Percentiles rank a stretch among this genome's conserved stretches.
Evolutionary conservation across 768 basidiomycete genomes (phyloP).

Genomic region (Xerocomellus intermedius): DNA sequence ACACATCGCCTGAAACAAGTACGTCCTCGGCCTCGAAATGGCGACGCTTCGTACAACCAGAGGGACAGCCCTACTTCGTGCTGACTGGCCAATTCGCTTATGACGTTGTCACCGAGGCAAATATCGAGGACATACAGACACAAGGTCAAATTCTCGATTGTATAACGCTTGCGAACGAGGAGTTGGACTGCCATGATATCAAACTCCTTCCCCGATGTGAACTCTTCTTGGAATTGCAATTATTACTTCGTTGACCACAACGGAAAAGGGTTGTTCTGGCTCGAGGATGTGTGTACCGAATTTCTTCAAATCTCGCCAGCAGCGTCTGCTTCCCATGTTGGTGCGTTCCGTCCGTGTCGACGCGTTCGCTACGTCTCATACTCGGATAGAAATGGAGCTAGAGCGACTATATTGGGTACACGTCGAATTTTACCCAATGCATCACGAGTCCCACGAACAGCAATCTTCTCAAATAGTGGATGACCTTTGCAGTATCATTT

Average conservation of each 20-base stretch:
- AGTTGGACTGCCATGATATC: slow-evolving; percentile 32
- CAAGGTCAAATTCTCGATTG: slow-evolving; percentile 39
- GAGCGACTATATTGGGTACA: slow-evolving; percentile 62
- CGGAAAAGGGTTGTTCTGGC: slow-evolving; percentile 51
- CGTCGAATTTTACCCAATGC: slow-evolving; percentile 61
- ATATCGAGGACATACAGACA: slow-evolving; percentile 41
- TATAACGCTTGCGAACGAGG: slow-evolving; percentile 33
- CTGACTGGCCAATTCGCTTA: slow-evolving; percentile 21
- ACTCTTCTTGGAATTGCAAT: slow-evolving; percentile 51
- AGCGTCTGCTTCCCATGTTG: slow-evolving; percentile 51
- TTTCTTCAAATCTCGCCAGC: slow-evolving; percentile 43
- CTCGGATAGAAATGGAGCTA: slow-evolving; percentile 41
- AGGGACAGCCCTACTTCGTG: slow-evolving; percentile 57
- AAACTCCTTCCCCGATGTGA: slow-evolving; percentile 41
- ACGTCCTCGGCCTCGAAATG: slow-evolving; percentile 28
- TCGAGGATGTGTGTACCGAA: slow-evolving; percentile 44
- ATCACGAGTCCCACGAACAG: slow-evolving; percentile 37
- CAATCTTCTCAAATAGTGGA: slow-evolving; percentile 39
- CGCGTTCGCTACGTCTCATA: slow-evolving; percentile 6
- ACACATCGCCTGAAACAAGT: slow-evolving; percentile 2
- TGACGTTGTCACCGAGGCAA: slow-evolving; percentile 54
- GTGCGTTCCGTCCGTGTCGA: slow-evolving; percentile 34
- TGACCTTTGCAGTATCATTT: slow-evolving; percentile 52
- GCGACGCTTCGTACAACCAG: slow-evolving; percentile 52
- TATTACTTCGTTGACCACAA: slow-evolving; percentile 60